Evolutionary conservation across 306 rosid species (phyloP), one percentile per base, ranked within the genome.

Genomic region (Begonia fuchsioides): DNA sequence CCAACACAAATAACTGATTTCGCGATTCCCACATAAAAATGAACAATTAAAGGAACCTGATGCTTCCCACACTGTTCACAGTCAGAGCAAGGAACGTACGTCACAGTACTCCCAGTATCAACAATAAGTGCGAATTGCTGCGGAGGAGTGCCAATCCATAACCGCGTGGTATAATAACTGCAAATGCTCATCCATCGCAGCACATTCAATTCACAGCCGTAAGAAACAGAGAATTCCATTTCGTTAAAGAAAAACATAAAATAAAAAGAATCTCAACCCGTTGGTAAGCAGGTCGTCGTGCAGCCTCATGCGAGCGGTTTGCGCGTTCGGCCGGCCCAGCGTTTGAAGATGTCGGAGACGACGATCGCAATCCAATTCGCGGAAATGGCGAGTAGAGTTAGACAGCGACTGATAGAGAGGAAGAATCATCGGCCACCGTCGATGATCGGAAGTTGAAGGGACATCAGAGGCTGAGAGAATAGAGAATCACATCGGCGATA

Each of bases 111-210:
- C 52, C 75, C 75, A 5, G 79, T 68, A 35, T 68, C 79, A 17
- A 69, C 74, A 32, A 73, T 69, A 49, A 73, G 66, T 43, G 79
- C 75, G 13, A 73, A 73, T 55, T 61, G 59, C 63, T 69, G 79
- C 1, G 79, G 64, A 50, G 75, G 79, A 11, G 79, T 69, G 35
- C 75, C 79, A 50, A 69, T 73, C 63, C 60, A 53, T 16, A 73
- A 54, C 66, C 79, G 69, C 48, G 75, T 73, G 61, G 79, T 68
- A 47, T 73, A 69, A 44, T 68, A 63, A 54, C 75, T 73, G 57
- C 20, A 15, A 38, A 14, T 55, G 43, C 38, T 17, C 13, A 41
- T 35, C 32, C 32, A 20, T 20, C 32, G 5, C 32, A 6, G 3
- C 32, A 20, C 3, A 20, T 6, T 2, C 5, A 20, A 20, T 20